A percentile compares a stretch with the other conserved stretches of the same genome.
phyloP scores from a whole-genome alignment of 2,329 filamentous ascomycete species.

The Aureobasidium sp. region DNA sequence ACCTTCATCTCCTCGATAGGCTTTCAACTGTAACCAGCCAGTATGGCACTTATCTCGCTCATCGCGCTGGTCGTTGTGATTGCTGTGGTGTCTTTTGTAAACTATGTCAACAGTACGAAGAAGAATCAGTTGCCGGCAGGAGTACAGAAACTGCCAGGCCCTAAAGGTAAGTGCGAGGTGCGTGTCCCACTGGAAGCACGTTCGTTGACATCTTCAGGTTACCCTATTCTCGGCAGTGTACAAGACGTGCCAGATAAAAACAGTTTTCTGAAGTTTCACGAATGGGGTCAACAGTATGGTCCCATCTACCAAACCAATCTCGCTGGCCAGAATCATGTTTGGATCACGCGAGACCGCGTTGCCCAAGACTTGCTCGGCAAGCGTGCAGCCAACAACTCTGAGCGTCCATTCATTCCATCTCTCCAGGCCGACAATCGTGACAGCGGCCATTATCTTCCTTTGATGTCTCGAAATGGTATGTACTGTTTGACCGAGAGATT shows the following conservation, averaged over 20 bases:
- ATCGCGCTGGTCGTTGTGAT: slow-evolving; percentile 20
- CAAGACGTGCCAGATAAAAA: slow-evolving; percentile 37
- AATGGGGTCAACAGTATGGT: slow-evolving; percentile 36
- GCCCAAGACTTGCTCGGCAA: slow-evolving; percentile 36
- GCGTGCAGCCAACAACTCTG: slow-evolving; percentile 38
- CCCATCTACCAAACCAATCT: slow-evolving; percentile 39
- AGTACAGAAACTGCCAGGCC: slow-evolving; percentile 19
- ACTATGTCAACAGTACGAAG: slow-evolving; percentile 14
- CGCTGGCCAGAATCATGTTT: slow-evolving; percentile 37
- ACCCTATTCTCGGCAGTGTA: slow-evolving; percentile 34
- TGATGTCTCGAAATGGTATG: slow-evolving; percentile 36
- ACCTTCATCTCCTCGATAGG: background rate
- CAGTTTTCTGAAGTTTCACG: slow-evolving; percentile 37
- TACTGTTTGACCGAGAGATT: background rate
- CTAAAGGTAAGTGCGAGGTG: slow-evolving; percentile 16
- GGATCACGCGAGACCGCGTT: slow-evolving; percentile 36
- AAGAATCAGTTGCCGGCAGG: slow-evolving; percentile 14
- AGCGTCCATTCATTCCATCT: slow-evolving; percentile 37
- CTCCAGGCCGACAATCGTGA: slow-evolving; percentile 36
- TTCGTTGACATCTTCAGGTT: slow-evolving; percentile 20
- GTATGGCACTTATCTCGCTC: slow-evolving; percentile 18
- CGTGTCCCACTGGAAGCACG: too few species aligned
- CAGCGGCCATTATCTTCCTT: slow-evolving; percentile 36
- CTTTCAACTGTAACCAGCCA: background rate
- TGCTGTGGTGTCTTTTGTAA: slow-evolving; percentile 20